Percentiles rank a stretch among this genome's conserved stretches.
Evolutionary conservation across 2,329 filamentous ascomycete genomes (phyloP).

Genomic region (Tolypocladium guangdongense): DNA sequence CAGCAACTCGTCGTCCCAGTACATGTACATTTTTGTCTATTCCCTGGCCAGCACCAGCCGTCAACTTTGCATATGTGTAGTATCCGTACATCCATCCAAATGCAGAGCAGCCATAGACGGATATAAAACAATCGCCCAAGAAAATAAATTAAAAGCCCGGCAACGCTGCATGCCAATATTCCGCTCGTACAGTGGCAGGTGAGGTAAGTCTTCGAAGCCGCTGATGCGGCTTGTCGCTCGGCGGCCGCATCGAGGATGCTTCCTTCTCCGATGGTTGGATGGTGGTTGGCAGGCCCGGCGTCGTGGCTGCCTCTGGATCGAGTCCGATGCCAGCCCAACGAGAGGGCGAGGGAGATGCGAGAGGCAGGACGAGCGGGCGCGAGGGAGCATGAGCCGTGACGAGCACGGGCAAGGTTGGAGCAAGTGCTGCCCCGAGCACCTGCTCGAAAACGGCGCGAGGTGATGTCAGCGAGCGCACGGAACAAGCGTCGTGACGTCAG

Average conservation of each 20-base stretch:
- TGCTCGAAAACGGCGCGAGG: not conserved
- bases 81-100: no score
- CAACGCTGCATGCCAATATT: not conserved
- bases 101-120: not conserved
- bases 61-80: not conserved
- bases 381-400: not conserved
- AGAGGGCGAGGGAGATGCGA: not conserved
- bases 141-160: not conserved
- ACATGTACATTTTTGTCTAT: not conserved
- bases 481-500: conserved; percentile 16
- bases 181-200: not conserved
- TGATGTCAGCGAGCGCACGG: conserved; percentile 14
- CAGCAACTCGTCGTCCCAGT: not conserved
- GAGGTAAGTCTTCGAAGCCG: not conserved
- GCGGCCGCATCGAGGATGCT: not conserved
- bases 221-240: not conserved
- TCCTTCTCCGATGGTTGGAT: not conserved
- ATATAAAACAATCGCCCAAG: not conserved
- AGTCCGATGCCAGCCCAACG: not conserved
- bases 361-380: not conserved
- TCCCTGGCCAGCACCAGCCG: not conserved
- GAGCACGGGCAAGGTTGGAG: not conserved
- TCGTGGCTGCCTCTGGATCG: not conserved
- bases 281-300: not conserved
- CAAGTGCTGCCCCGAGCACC: no score